Base-by-base conservation (phyloP, 805 yeast species). In the Suhomyces pyralidae region DNA sequence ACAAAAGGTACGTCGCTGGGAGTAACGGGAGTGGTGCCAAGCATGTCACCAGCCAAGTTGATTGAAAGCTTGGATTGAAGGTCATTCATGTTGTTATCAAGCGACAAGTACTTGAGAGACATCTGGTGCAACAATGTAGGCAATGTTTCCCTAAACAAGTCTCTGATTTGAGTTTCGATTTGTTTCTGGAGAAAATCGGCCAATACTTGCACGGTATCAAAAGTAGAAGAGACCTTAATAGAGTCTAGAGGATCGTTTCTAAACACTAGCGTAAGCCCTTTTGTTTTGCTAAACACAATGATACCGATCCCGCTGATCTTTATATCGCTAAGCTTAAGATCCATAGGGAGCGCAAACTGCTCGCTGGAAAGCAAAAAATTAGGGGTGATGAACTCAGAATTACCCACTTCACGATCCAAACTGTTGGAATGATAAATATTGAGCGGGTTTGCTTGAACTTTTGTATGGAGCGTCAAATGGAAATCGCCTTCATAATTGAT, bases 191-290 rank as follows among this genome's bases (percentile, higher is more conserved):
- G 69, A 59, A 89, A 88, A 53, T 83, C 80, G n/a, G 96, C 94
- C 60, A 90, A 81, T 1, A 91, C 91, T 48, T 86, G 87, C 44
- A 90, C 86, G 40, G 84, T 82, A 69, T 90, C 96, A 68, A 90
- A 90, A n/a, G 96, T 86, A 5, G 96, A 88, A 56, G 85, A 82
- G 12, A 90, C 96, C 60, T 83, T 84, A 56, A 90, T 90, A 19
- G 85, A 81, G 59, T 90, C 96, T 51, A 90, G 75, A 0, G 97
- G 97, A 67, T 90, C 97, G 67, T 90, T 90, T 60, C 92, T 81
- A 71, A 90, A 90, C 28, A 90, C 97, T 40, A 90, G 73, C 0
- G 97, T 90, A 52, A 90, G 77, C 1, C 97, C 97, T 62, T 89
- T 89, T 3, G 87, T 78, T 61, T 88, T 85, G 26, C 87, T 82